Evolutionary conservation across 345 rosid genomes (phyloP), one percentile per base, ranked within the genome.

Genomic region (Crucihimalaya himalaica): DNA sequence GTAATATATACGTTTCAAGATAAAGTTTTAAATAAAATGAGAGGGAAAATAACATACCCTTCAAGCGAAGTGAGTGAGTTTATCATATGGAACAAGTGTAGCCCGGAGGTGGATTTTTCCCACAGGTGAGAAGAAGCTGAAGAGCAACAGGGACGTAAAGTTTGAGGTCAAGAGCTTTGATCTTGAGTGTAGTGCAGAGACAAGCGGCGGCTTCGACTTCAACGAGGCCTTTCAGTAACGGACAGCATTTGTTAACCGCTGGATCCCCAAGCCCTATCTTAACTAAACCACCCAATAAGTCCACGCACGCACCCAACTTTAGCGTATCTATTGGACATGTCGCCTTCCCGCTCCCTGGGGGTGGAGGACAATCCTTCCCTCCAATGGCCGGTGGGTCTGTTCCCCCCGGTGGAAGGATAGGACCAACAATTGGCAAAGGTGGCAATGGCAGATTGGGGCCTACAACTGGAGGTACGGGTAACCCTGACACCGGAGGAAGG

Each of bases 101-200:
- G 52, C 97, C 97, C 21, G 99, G 87, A 80, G 99, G 99, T 19
- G 97, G 97, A 29, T 88, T 85, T 87, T 95, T 95, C 31, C 99
- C 99, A 74, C 99, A 95, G 20, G 96, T 81, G 52, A 92, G 35
- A 42, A 95, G 97, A 32, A 95, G 97, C 82, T 95, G 97, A 72
- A 95, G 96, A 60, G 99, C 97, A 70, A 95, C 70, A 0, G 99
- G 99, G 29, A 89, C 96, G 68, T 79, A 89, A 53, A 95, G 37
- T 4, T 81, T 92, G 29, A 95, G 95, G 84, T 95, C 83, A 8
- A 95, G 96, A 53, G 89, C 88, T 81, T 92, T 92, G 35, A 89
- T 67, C 84, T 88, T 92, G 14, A 95, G 88, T 32, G 97, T 88
- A 40, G 97, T 92, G 87, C 99, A 95, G 59, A 95, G 73, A 80